A percentile compares a stretch with the other conserved stretches of the same genome.
Evolutionary conservation across 139 green algal genomes (phyloP).

Genomic region (Tetradesmus lagerheimii): DNA sequence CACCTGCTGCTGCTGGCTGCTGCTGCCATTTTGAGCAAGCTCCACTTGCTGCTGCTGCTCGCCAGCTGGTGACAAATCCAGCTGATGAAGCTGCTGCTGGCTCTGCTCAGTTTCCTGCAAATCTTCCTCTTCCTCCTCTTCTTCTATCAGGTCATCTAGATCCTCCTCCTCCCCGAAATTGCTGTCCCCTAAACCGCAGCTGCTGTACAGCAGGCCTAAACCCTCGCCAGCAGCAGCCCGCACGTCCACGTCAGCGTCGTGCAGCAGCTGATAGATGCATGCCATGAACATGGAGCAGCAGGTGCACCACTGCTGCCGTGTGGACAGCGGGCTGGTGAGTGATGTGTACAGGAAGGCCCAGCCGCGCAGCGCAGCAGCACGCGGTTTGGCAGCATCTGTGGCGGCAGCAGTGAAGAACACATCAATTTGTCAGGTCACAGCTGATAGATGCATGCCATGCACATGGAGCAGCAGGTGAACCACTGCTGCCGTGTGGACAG

Average conservation of each 20-base stretch:
- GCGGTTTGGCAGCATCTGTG: constrained; percentile 13
- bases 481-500: constrained; percentile 52
- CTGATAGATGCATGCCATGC: no score
- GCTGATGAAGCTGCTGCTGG: background rate
- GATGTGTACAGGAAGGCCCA: constrained; percentile 81
- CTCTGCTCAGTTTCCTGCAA: background rate
- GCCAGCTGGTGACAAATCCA: background rate
- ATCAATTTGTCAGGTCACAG: no score
- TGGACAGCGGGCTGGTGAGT: constrained; percentile 40
- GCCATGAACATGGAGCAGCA: no score
- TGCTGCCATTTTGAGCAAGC: constrained; percentile 15
- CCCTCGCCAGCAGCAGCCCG: constrained; percentile 74
- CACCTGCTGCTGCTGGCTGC: background rate
- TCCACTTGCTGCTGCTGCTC: background rate
- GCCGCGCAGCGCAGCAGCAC: constrained; percentile 62
- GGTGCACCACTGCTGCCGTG: constrained; percentile 58
- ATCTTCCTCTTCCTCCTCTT: constrained; percentile 34
- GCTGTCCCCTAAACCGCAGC: constrained; percentile 55
- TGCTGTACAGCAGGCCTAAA: constrained; percentile 70
- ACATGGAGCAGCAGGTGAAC: no score
- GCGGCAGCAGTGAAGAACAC: background rate
- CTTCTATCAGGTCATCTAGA: background rate
- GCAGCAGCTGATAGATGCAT: no score
- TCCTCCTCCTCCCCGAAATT: constrained; percentile 41
- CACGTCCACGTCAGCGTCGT: constrained; percentile 44